Evolutionary conservation across 148 eudicot genomes (phyloP).

Genomic region (Amaranthus cruentus): DNA sequence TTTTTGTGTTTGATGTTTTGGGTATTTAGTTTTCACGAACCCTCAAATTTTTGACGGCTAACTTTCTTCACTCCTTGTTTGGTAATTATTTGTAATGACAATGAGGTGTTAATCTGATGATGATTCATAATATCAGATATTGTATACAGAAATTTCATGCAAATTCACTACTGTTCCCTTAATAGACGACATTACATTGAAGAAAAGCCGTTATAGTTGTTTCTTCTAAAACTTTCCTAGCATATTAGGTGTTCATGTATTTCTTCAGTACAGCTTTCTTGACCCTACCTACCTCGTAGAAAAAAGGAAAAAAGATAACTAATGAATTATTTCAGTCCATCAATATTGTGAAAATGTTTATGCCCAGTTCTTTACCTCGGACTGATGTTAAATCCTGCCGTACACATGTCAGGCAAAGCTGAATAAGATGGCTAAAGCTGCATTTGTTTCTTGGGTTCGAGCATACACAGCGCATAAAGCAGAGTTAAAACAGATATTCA

Average conservation of each 20-base stretch:
- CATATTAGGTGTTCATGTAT: neutral
- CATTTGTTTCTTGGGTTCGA: constrained; percentile 88
- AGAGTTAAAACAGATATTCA: constrained; percentile 78
- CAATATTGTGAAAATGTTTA: neutral
- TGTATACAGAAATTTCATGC: neutral
- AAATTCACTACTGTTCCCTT: neutral
- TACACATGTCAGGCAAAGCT: constrained; percentile 40
- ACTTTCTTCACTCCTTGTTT: neutral
- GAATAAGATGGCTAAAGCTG: constrained; percentile 62
- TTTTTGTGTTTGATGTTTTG: neutral
- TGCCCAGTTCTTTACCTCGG: neutral
- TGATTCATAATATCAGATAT: neutral
- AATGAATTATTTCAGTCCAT: neutral
- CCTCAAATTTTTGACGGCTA: too few species aligned
- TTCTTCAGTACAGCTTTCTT: neutral
- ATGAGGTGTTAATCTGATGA: too few species aligned
- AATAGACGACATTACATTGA: neutral
- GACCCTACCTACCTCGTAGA: neutral
- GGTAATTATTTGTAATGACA: neutral
- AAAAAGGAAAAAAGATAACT: neutral
- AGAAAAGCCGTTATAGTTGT: neutral
- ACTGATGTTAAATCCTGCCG: neutral
- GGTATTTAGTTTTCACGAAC: neutral
- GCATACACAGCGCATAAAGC: constrained; percentile 95
- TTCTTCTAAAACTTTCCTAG: neutral